Base-by-base conservation (phyloP, 768 basidiomycete genomes). In the Chalciporus piperatus region DNA sequence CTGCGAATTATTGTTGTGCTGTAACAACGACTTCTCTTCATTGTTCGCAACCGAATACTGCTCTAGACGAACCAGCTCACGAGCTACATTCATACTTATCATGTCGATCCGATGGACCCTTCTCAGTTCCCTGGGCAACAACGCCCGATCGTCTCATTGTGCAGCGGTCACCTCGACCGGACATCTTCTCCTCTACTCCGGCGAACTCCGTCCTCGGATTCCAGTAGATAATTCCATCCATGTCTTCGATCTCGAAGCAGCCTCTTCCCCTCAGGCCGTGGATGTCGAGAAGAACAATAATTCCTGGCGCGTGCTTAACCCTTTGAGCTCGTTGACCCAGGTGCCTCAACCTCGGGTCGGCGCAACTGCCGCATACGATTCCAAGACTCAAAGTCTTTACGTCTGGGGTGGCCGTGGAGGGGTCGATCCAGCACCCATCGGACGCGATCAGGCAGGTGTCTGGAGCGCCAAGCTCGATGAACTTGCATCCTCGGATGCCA, bases 381-480 rank as follows among this genome's bases (percentile, higher is more conserved):
- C 59, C 14, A 22, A 14, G n/a, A 30, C 48, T 6, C 45, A 58
- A 35, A 45, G 14, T 4, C 56, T 76, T 40, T 75, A 76, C 54
- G 42, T 77, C 40, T 80, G 76, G 71, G 77, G 76, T 4, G 76
- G 78, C 4, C 68, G 77, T 16, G 74, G 75, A 2, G 76, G 74
- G 2, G 56, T 62, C 14, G 67, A 69, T 22, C 71, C 72, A 73
- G 61, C 65, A 1, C 73, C 73, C 3, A 60, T 77, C 16, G 59
- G 60, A 9, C 48, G 20, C 3, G 51, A 57, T 33, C 63, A 70
- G 42, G 56, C 67, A 0, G 67, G 69, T n/a, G 20, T 72, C 12
- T 72, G 70, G 68, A 55, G 43, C 11, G 66, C 59, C 35, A 39
- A 52, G 5, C 45, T 66, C 17, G 51, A 54, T 20, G 43, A 42